Base-by-base conservation (phyloP, 164 flowering plant genomes). In the Magnolia sinica region DNA sequence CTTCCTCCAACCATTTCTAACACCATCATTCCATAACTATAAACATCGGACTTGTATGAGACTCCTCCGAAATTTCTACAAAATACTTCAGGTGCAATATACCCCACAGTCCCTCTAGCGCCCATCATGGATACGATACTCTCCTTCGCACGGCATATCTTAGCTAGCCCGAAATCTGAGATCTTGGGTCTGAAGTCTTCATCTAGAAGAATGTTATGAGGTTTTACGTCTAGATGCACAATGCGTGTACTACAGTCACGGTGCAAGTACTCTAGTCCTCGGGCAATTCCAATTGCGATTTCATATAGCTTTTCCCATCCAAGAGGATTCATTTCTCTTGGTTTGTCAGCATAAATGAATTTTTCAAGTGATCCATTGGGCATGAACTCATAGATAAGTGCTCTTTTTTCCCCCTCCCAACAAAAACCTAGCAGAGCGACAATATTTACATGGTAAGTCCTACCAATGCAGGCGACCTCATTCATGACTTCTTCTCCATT, bases 391-490 rank as follows among this genome's bases (percentile, higher is more conserved):
- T 74, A 74, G 19, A 74, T 13, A 14, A 74, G 76, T 23, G 76
- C 76, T 50, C 70, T 50, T 23, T 74, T 74, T 5, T 37, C 8
- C 10, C 76, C 37, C n/a, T 74, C 70, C 0, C 37, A 31, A 16
- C 76, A 74, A 8, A 74, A 65, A 5, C 76, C 76, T 20, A 74
- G 37, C 1, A 74, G 70, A 13, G 20, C 13, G 7, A 73, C 76
- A n/a, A 73, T 18, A 11, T 73, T 73, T 0, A 73, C 76, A 61
- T 73, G 76, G 68, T 31, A 14, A 61, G 51, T 61, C 51, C 76
- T 61, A n/a, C 76, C 76, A 63, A 73, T 73, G 76, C 51, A 31
- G 4, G 76, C 68, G 16, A 73, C 76, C 22, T 78, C 80, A 52
- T 73, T 74, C 16, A 73, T 75, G 49, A 69, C 74, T 7, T 78